Percentiles rank a stretch among this genome's conserved stretches.
Conservation (phyloP, 2,329 filamentous ascomycete species). For the Ophiostoma novo-ulmi region DNA sequence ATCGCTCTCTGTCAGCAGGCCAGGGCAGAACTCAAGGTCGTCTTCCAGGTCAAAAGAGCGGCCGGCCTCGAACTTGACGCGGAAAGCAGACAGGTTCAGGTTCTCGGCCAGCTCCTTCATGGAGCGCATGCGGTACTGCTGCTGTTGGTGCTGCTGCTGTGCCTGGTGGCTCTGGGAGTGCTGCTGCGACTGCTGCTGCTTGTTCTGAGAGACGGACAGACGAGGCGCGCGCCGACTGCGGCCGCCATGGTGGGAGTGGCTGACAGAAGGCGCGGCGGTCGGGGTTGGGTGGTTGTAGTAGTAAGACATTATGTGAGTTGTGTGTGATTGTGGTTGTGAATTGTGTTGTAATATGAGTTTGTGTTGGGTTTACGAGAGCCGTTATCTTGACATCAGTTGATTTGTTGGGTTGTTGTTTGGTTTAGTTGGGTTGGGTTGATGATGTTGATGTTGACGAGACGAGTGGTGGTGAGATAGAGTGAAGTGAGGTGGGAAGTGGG, state of each 20-base stretch:
- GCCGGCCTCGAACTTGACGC: constrained; percentile 82
- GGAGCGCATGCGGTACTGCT: constrained; percentile 68
- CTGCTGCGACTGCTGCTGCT: constrained; percentile 50
- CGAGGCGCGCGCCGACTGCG: constrained; percentile 81
- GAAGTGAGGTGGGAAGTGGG: background rate
- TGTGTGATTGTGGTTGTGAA: background rate
- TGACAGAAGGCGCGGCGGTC: constrained; percentile 48
- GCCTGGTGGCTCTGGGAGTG: constrained; percentile 59
- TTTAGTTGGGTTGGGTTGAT: background rate
- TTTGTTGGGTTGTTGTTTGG: background rate
- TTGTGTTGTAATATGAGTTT: background rate
- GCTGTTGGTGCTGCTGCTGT: constrained; percentile 57
- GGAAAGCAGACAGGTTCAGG: constrained; percentile 70
- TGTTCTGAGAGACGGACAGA: constrained; percentile 74
- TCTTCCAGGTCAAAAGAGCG: constrained; percentile 94
- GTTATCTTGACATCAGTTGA: constrained; percentile 12
- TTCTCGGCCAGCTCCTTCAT: constrained; percentile 82
- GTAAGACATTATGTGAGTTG: constrained; percentile 51
- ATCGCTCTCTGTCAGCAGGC: constrained; percentile 78
- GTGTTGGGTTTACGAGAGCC: background rate
- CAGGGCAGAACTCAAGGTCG: constrained; percentile 91
- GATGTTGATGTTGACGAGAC: background rate
- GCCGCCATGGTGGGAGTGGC: constrained; percentile 75
- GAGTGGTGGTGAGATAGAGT: background rate
- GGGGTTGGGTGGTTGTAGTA: constrained; percentile 58